phyloP scores from a whole-genome alignment of 352 stramenopile species.

The Phytopythium helicoides region DNA sequence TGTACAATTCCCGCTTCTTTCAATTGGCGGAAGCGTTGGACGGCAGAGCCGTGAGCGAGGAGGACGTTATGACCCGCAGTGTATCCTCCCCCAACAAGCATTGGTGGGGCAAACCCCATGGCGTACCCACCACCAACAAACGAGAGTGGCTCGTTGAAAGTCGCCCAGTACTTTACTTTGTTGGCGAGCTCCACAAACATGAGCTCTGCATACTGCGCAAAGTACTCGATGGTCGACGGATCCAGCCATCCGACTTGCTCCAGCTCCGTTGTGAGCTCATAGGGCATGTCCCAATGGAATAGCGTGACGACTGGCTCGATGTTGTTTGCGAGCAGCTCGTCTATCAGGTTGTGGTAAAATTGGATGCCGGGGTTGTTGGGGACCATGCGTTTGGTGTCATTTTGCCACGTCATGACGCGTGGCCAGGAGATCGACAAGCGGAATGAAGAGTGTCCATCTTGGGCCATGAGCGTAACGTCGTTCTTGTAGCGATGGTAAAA shows the following conservation, averaged over 20 bases:
- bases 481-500: no score
- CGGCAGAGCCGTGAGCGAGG: no score
- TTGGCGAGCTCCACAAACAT: conserved; percentile 1
- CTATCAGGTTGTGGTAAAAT: conserved; percentile 53
- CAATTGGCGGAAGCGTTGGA: no score
- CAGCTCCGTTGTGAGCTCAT: no score
- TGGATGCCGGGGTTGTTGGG: conserved; percentile 79
- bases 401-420: conserved; percentile 80
- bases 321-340: neutral
- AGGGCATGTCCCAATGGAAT: conserved; percentile 5
- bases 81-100: no score
- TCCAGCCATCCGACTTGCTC: no score
- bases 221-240: no score
- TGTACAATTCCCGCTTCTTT: no score
- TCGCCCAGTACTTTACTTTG: conserved; percentile 2
- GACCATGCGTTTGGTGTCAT: conserved; percentile 26
- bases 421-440: conserved; percentile 86
- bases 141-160: conserved; percentile 6
- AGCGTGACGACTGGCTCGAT: conserved; percentile 56
- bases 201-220: no score
- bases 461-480: no score
- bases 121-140: conserved; percentile 2
- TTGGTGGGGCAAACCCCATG: neutral
- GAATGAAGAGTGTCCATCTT: no score
- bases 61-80: no score